Percentiles rank a stretch among this genome's conserved stretches.
Evolutionary conservation across 2,329 filamentous ascomycete genomes (phyloP).

Genomic region (Aureobasidium sp.): DNA sequence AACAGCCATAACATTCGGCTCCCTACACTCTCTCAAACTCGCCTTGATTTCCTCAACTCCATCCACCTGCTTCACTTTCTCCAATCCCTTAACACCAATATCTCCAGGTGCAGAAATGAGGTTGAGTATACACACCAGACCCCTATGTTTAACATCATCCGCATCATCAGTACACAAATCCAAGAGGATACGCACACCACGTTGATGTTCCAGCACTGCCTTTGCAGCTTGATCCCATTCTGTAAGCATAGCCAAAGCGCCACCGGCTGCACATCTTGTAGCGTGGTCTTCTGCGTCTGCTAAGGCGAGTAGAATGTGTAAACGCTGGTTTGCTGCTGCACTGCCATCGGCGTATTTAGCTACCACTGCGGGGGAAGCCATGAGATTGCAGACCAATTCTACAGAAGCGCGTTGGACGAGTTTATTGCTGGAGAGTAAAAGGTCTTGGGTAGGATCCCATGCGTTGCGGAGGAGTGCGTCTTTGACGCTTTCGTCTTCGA

Average conservation of each 20-base stretch:
- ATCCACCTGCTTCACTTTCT: constrained; percentile 38
- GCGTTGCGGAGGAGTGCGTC: constrained; percentile 62
- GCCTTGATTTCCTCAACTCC: constrained; percentile 62
- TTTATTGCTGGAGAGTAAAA: constrained; percentile 68
- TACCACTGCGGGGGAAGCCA: constrained; percentile 58
- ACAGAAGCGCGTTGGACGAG: constrained; percentile 74
- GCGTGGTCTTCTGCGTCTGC: constrained; percentile 75
- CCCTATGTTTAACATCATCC: constrained; percentile 58
- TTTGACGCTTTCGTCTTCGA: constrained; percentile 54
- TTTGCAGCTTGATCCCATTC: constrained; percentile 66
- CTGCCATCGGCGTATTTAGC: constrained; percentile 60
- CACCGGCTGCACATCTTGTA: constrained; percentile 76
- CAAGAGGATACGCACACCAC: constrained; percentile 71
- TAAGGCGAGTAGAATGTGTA: constrained; percentile 80
- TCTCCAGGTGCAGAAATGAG: constrained; percentile 59
- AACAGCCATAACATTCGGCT: constrained; percentile 60
- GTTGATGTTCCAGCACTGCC: constrained; percentile 59
- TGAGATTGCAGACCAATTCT: constrained; percentile 87
- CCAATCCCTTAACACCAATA: constrained; percentile 50
- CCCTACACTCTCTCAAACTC: constrained; percentile 59
- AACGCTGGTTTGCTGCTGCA: constrained; percentile 58
- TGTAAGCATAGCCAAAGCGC: constrained; percentile 77
- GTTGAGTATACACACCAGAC: constrained; percentile 57
- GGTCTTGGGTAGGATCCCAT: constrained; percentile 72
- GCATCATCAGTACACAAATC: constrained; percentile 65